phyloP scores from a whole-genome alignment of 2,329 filamentous ascomycete species.

The Arachnopeziza araneosa region DNA sequence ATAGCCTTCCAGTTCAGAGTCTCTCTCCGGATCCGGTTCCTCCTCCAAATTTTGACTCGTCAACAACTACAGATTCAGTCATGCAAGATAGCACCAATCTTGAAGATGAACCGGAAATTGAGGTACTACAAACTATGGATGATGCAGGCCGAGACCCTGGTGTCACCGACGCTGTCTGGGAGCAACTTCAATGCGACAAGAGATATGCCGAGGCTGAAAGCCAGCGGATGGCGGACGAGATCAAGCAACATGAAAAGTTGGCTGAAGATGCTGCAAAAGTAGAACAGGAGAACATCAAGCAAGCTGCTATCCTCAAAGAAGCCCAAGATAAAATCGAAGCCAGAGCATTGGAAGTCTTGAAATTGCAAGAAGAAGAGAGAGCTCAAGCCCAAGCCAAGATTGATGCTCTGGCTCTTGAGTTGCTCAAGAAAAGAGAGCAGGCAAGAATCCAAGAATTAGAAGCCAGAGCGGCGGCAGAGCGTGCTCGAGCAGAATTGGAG shows the following conservation, averaged over 20 bases:
- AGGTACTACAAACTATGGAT: neutral
- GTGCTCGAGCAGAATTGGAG: constrained; percentile 32
- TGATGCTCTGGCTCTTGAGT: constrained; percentile 3
- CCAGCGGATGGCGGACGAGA: constrained; percentile 12
- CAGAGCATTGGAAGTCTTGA: neutral
- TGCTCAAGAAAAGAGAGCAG: constrained; percentile 24
- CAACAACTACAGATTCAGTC: neutral
- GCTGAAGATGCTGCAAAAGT: constrained; percentile 14
- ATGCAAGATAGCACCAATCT: neutral
- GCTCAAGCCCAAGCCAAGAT: constrained; percentile 10
- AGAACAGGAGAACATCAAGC: constrained; percentile 18
- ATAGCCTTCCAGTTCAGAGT: neutral
- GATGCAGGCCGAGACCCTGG: constrained; percentile 43
- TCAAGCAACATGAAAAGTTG: neutral
- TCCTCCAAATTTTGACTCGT: neutral
- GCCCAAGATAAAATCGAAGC: constrained; percentile 31
- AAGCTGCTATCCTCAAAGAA: constrained; percentile 8
- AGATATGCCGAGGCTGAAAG: constrained; percentile 22
- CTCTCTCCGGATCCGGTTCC: neutral
- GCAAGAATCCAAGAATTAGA: constrained; percentile 26
- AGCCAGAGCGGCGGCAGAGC: constrained; percentile 25
- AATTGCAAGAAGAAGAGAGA: constrained; percentile 29
- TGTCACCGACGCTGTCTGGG: constrained; percentile 56
- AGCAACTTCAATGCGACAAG: constrained; percentile 50
- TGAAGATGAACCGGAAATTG: neutral